Conservation (phyloP, 257 asterid species). For the Pogostemon cablin region DNA sequence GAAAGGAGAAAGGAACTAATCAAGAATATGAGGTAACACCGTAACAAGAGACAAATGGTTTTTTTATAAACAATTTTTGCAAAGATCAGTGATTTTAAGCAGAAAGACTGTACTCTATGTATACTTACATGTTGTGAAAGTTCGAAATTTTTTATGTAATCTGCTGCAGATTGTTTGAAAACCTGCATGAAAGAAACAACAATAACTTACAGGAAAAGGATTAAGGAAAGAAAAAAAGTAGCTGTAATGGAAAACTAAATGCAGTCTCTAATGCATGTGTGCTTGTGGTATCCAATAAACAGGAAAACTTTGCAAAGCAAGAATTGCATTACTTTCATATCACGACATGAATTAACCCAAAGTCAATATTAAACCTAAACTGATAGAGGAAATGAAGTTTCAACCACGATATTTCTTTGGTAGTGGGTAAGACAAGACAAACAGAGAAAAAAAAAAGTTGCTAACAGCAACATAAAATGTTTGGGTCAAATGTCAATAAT, state of each 20-base stretch:
- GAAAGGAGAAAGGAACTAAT: constrained; percentile 29
- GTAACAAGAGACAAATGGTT: constrained; percentile 1
- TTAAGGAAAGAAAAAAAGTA: constrained; percentile 3
- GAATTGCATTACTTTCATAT: not conserved
- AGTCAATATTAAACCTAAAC: not conserved
- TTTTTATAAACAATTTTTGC: constrained; percentile 9
- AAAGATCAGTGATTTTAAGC: constrained; percentile 25
- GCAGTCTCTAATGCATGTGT: constrained; percentile 19
- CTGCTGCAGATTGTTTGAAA: constrained; percentile 77
- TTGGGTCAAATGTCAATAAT: constrained; percentile 19
- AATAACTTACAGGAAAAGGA: constrained; percentile 26
- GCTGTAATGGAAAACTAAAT: not conserved
- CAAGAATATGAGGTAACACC: constrained; percentile 26
- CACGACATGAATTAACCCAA: not conserved
- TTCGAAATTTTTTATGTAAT: constrained; percentile 65
- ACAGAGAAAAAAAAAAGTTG: not conserved
- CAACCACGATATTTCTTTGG: not conserved
- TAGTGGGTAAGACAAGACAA: not conserved
- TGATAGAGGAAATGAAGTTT: not conserved
- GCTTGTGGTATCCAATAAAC: constrained; percentile 2
- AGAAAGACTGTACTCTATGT: not conserved
- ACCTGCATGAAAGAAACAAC: constrained; percentile 60
- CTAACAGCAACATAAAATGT: not conserved
- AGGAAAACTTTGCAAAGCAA: not conserved
- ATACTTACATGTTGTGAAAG: constrained; percentile 74